Evolutionary conservation across 2,329 filamentous ascomycete genomes (phyloP), one percentile per base, ranked within the genome.

Genomic region (Metarhizium album): DNA sequence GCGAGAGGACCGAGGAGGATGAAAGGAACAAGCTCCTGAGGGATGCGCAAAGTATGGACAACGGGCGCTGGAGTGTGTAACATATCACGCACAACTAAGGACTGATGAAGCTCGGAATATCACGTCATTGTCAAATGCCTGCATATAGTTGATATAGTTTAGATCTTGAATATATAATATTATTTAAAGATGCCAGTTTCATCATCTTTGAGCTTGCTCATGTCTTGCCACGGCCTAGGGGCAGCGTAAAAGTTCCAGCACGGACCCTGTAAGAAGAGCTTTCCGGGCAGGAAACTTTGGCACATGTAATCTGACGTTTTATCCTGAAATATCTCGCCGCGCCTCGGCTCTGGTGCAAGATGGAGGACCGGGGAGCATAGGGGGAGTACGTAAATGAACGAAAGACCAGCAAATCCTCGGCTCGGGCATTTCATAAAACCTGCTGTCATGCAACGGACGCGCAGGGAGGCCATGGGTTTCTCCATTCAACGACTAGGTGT

Each of bases 1-100:
- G 93, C 0, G 91, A 97, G 73, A 79, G 77, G 59, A 83, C 80
- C 3, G 56, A 66, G 31, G 64, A 42, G 20, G 43, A 46, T 24
- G 35, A 47, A 20, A 22, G 20, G 3, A 24, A 9, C 3, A 38
- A 4, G 31, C 20, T 33, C 43, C 29, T 43, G 16, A 22, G 40
- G 3, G 24, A 24, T 43, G n/a, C 7, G 20, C 20, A 43, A 43
- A 24, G 40, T 8, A 18, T 43, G 14, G 14, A 48, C 45, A 31
- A 7, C 46, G 8, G 37, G 16, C 14, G n/a, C 16, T 22, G 27
- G 33, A 13, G 33, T 13, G 11, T 2, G 11, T 35, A 13, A 13
- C 4, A 31, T 31, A 5, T 11, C 29, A 31, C 29, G 11, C 14
- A 16, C 14, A 13, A 35, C 33, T 35, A 14, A 13, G 4, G 13